phyloP scores from a whole-genome alignment of 2,329 filamentous ascomycete genomes.

The Neonectria faginata region DNA sequence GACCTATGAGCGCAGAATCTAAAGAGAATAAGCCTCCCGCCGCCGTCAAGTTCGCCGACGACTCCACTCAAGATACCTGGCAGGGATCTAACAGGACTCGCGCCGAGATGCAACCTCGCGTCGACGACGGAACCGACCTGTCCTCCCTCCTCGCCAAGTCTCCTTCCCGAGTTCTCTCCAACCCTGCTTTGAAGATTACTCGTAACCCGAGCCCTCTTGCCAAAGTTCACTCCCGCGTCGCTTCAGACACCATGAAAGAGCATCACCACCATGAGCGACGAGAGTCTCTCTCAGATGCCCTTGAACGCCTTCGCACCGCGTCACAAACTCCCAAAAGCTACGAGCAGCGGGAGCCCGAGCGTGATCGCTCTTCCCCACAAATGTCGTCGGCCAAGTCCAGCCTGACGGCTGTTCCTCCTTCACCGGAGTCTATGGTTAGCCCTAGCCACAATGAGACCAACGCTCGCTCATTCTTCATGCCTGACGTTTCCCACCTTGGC shows the following conservation, averaged over 20 bases:
- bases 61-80: slow-evolving; percentile 58
- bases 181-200: slow-evolving; percentile 44
- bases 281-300: slow-evolving; percentile 50
- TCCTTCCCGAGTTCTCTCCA: slow-evolving; percentile 47
- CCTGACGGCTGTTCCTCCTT: slow-evolving; percentile 56
- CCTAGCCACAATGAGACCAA: slow-evolving; percentile 56
- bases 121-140: slow-evolving; percentile 64
- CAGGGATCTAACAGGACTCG: slow-evolving; percentile 55
- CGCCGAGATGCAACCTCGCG: slow-evolving; percentile 65
- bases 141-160: slow-evolving; percentile 59
- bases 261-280: slow-evolving; percentile 41
- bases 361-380: slow-evolving; percentile 48
- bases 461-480: slow-evolving; percentile 65
- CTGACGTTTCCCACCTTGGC: slow-evolving; percentile 65
- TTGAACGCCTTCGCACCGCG: slow-evolving; percentile 52
- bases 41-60: slow-evolving; percentile 53
- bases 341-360: slow-evolving; percentile 38
- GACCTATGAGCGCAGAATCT: slow-evolving; percentile 51
- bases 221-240: slow-evolving; percentile 50
- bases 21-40: slow-evolving; percentile 61
- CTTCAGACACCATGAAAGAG: slow-evolving; percentile 45
- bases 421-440: slow-evolving; percentile 50
- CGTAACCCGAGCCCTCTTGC: slow-evolving; percentile 54
- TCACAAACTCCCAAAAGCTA: slow-evolving; percentile 48
- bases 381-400: slow-evolving; percentile 56